phyloP scores from a whole-genome alignment of 768 basidiomycete species.

The Termitomyces sp. region DNA sequence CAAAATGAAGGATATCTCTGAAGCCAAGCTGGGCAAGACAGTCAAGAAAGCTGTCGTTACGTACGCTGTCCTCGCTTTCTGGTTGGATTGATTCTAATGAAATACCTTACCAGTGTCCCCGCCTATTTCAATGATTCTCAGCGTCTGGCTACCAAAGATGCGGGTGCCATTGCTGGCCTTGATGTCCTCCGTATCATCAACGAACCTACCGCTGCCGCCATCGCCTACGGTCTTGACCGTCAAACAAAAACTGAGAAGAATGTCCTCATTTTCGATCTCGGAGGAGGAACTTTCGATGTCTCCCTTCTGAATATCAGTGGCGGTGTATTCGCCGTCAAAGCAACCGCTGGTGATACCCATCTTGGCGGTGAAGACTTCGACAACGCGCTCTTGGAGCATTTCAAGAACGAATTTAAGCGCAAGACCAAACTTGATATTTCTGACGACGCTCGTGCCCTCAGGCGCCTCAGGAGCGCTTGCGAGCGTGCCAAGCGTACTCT shows the following conservation, averaged over 20 bases:
- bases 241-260: constrained; percentile 95
- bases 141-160: constrained; percentile 98
- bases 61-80: constrained; percentile 40
- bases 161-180: constrained; percentile 95
- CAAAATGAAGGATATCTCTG: constrained; percentile 99
- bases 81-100: neutral
- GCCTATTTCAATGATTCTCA: constrained; percentile 99
- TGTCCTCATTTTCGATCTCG: constrained; percentile 98
- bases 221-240: constrained; percentile 97
- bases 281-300: constrained; percentile 99
- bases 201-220: constrained; percentile 98
- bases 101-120: constrained; percentile 57
- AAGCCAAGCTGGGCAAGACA: constrained; percentile 97
- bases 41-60: constrained; percentile 99
- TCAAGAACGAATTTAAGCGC: constrained; percentile 99
- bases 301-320: constrained; percentile 96
- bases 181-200: constrained; percentile 99
- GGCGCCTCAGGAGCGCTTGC: constrained; percentile 94
- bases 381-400: constrained; percentile 95
- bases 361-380: constrained; percentile 99
- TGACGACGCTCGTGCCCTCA: constrained; percentile 92
- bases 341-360: constrained; percentile 98
- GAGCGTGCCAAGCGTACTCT: constrained; percentile 99
- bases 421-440: constrained; percentile 98
- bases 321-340: constrained; percentile 99